Evolutionary conservation across 805 yeast genomes (phyloP).

Genomic region (Phaffomyces thermotolerans): DNA sequence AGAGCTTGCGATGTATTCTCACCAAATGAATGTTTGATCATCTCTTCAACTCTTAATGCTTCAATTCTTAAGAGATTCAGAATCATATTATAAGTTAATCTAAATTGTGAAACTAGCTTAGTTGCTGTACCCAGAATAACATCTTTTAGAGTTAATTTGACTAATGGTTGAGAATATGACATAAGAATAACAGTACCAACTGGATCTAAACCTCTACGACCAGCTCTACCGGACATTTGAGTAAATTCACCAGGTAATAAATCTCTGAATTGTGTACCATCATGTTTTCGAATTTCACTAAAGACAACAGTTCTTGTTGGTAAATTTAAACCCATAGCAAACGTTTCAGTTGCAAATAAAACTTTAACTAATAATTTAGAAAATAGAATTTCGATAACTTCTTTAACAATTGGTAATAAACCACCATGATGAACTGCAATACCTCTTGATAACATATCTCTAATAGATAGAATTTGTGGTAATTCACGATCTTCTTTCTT

Average conservation of each 20-base stretch:
- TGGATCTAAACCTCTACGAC: conserved; percentile 90
- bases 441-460: conserved; percentile 82
- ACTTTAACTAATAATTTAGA: conserved; percentile 82
- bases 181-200: conserved; percentile 93
- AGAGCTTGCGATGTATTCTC: conserved; percentile 83
- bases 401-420: conserved; percentile 84
- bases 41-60: conserved; percentile 93
- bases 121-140: conserved; percentile 88
- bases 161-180: conserved; percentile 66
- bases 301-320: conserved; percentile 97
- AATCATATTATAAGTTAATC: conserved; percentile 94
- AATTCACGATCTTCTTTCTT: conserved; percentile 88
- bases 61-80: conserved; percentile 86
- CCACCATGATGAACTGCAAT: conserved; percentile 97
- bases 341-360: conserved; percentile 94
- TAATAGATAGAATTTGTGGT: conserved; percentile 80
- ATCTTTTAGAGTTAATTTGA: conserved; percentile 55
- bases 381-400: conserved; percentile 85
- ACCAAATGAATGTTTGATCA: conserved; percentile 92
- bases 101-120: conserved; percentile 82
- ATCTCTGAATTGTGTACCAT: conserved; percentile 75
- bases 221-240: conserved; percentile 99
- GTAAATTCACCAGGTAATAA: conserved; percentile 94
- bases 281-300: conserved; percentile 79
- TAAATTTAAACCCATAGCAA: conserved; percentile 96